Evolutionary conservation across 805 yeast genomes (phyloP), one percentile per base, ranked within the genome.

Genomic region (Schwanniomyces sp.): DNA sequence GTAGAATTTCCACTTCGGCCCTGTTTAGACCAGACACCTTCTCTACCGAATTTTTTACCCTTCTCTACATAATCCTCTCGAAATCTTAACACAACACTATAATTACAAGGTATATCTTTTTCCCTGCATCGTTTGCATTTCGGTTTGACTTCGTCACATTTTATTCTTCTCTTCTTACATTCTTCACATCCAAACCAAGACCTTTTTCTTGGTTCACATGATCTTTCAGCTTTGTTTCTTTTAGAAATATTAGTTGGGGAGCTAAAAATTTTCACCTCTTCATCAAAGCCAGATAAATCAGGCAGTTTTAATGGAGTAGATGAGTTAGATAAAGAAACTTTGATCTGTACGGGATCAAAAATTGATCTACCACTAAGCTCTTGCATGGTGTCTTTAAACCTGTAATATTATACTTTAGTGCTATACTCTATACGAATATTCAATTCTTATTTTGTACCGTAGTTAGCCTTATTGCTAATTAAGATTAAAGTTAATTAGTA

Each of bases 121-220:
- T 44, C 40, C 3, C 26, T 24, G 43, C 68, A 63, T 26, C 57
- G 37, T 7, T 50, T 14, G 28, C 68, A 63, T 7, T 40, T 36
- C 6, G 68, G 68, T 40, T 60, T 63, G 10, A 28, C n/a, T 47
- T 62, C 68, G 41, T 63, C 66, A 47, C 68, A 63, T 53, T 63
- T 63, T 36, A 56, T 44, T 30, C 59, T 48, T 40, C 47, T 55
- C 11, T 47, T 41, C 37, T 55, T 54, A 45, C 68, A 63, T 26
- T 47, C 53, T 18, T 52, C 56, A 41, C 68, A 63, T 11, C 67
- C 68, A 30, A 50, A 49, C 25, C 63, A 48, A 11, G 66, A 61
- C 21, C 66, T 41, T n/a, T 37, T 37, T 37, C 27, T 37, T 5
- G 27, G 40, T 21, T 21, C 40, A 14, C 11, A 7, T 2, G 21